These are phyloP conservation scores for Ailanthus altissimus DNA, from an alignment of 345 rosid species.

Conservation along the genomic window DNA sequence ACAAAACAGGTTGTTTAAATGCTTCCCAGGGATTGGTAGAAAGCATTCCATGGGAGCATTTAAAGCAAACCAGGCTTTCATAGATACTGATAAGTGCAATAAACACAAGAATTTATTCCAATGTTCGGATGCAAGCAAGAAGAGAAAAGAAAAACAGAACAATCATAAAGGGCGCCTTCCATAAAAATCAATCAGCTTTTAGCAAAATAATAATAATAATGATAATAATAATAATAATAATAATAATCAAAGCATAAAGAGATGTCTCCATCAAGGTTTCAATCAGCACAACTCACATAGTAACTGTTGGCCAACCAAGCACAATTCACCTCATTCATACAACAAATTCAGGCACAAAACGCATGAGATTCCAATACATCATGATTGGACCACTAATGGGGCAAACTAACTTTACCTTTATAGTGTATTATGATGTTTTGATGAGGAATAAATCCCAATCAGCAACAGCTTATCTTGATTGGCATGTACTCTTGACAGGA, in stretches of 20 bases:
- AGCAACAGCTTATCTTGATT: constrained; percentile 44
- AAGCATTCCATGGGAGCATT: constrained; percentile 33
- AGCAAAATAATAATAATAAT: not conserved
- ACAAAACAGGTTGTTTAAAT: constrained; percentile 18
- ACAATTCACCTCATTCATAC: constrained; percentile 48
- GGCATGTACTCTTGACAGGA: constrained; percentile 29
- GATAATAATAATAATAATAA: not conserved
- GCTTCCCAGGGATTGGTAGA: constrained; percentile 29
- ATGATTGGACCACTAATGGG: constrained; percentile 41
- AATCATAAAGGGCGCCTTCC: constrained; percentile 32
- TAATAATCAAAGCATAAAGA: constrained; percentile 34
- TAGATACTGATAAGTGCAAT: constrained; percentile 47
- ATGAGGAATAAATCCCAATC: constrained; percentile 44
- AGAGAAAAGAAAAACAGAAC: constrained; percentile 16
- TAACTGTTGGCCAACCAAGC: constrained; percentile 59
- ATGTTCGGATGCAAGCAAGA: constrained; percentile 39
- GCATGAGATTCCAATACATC: constrained; percentile 48
- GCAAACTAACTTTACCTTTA: constrained; percentile 30
- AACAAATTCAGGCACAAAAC: constrained; percentile 38
- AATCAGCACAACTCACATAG: constrained; percentile 48
- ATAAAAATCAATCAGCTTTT: constrained; percentile 38
- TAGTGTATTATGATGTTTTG: constrained; percentile 24
- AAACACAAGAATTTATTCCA: constrained; percentile 61
- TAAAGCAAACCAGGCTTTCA: constrained; percentile 50
- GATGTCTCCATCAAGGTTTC: constrained; percentile 54